These are phyloP conservation scores for Cercospora sp. DNA, from an alignment of 2,329 filamentous ascomycete genomes.

Conservation along the genomic window DNA sequence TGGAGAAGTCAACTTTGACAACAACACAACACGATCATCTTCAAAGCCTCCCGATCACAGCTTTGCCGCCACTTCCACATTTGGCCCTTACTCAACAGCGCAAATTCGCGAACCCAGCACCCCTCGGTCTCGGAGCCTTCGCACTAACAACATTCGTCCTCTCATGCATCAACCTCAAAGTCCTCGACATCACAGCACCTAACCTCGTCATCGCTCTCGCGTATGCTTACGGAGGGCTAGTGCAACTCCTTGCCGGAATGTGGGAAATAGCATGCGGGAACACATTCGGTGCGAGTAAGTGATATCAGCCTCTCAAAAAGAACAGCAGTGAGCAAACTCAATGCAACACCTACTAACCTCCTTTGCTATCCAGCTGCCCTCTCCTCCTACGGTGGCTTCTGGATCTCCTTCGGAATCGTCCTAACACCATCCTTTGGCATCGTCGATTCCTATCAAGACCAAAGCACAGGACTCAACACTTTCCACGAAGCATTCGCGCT, in stretches of 20 bases:
- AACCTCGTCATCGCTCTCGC: conserved; percentile 69
- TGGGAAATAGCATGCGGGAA: conserved; percentile 90
- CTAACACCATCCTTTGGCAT: conserved; percentile 15
- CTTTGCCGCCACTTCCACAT: not conserved
- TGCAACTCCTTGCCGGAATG: conserved; percentile 82
- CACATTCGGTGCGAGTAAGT: conserved; percentile 61
- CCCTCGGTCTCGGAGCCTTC: conserved; percentile 74
- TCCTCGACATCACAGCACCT: conserved; percentile 59
- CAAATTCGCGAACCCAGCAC: conserved; percentile 75
- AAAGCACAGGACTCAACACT: conserved; percentile 38
- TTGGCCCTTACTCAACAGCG: conserved; percentile 2
- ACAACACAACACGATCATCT: not conserved
- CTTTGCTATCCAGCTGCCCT: conserved; percentile 50
- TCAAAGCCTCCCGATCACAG: not conserved
- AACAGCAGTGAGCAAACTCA: not conserved
- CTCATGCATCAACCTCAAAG: conserved; percentile 69
- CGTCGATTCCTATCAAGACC: conserved; percentile 38
- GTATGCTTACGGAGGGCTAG: conserved; percentile 73
- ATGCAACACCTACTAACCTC: not conserved
- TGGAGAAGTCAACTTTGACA: not conserved
- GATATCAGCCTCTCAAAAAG: no score
- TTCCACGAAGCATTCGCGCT: conserved; percentile 67
- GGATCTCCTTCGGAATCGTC: conserved; percentile 20
- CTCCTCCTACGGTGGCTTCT: conserved; percentile 70
- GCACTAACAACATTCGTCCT: conserved; percentile 81